These are phyloP conservation scores for Wickerhamiella infanticola DNA, from an alignment of 1,139 yeast genomes.

Conservation along the genomic window DNA sequence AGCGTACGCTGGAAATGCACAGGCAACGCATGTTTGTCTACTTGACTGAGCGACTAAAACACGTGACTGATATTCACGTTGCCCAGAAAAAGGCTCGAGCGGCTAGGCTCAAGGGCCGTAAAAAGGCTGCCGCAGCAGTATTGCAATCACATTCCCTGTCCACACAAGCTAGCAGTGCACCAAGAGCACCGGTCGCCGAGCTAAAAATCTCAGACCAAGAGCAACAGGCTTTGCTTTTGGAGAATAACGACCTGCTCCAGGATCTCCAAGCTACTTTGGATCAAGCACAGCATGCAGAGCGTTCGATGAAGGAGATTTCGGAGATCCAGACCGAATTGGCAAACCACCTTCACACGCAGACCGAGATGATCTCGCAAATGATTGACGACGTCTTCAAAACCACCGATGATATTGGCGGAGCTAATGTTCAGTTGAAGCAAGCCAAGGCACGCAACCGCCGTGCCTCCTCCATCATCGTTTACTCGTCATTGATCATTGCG, in stretches of 20 bases:
- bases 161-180: not conserved
- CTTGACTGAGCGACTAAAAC: constrained; percentile 20
- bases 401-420: constrained; percentile 50
- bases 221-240: constrained; percentile 41
- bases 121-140: not conserved
- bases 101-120: constrained; percentile 16
- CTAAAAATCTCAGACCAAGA: not conserved
- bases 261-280: constrained; percentile 38
- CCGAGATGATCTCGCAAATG: constrained; percentile 52
- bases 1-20: constrained; percentile 20
- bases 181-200: not conserved
- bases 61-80: constrained; percentile 23
- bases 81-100: constrained; percentile 25
- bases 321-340: constrained; percentile 65
- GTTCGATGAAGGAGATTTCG: constrained; percentile 65
- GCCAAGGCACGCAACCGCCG: constrained; percentile 60
- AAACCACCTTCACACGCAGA: constrained; percentile 59
- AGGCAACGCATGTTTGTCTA: constrained; percentile 25
- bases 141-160: not conserved
- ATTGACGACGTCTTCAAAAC: constrained; percentile 59
- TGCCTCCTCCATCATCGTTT: constrained; percentile 53
- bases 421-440: constrained; percentile 54
- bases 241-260: constrained; percentile 54
- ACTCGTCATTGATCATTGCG: constrained; percentile 46
- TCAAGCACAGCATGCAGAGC: constrained; percentile 40